These are phyloP conservation scores for Backusella psychrophila DNA, from an alignment of 192 early-diverging fungal species.

Conservation along the genomic window DNA sequence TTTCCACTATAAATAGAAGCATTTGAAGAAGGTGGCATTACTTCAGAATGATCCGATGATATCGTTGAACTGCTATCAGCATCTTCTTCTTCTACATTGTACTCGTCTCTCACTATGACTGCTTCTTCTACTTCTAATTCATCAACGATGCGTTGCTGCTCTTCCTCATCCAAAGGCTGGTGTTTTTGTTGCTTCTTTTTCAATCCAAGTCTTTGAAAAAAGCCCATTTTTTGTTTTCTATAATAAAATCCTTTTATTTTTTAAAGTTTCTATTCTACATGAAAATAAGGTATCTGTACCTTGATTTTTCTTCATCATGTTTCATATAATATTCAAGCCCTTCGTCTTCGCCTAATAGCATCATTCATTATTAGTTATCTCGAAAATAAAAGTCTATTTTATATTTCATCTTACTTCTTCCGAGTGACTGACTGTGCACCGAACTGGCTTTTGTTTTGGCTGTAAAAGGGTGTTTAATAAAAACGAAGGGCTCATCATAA, in stretches of 20 bases:
- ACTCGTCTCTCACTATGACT: background rate
- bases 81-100: background rate
- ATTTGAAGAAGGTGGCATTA: background rate
- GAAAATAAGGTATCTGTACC: background rate
- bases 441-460: background rate
- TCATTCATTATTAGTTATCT: background rate
- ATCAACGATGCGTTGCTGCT: background rate
- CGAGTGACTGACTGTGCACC: background rate
- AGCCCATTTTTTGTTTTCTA: conserved; percentile 8
- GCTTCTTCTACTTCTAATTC: background rate
- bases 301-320: background rate
- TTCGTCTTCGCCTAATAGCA: background rate
- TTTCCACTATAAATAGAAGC: background rate
- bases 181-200: conserved; percentile 5
- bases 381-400: background rate
- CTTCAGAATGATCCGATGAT: background rate
- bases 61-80: background rate
- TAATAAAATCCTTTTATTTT: background rate
- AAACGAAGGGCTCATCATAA: background rate
- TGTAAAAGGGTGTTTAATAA: background rate
- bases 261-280: background rate
- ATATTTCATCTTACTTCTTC: background rate
- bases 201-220: conserved; percentile 5
- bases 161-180: background rate
- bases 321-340: conserved; percentile 2